Conservation (phyloP, 495 filamentous ascomycete genomes). For the Annulohypoxylon stygium region DNA sequence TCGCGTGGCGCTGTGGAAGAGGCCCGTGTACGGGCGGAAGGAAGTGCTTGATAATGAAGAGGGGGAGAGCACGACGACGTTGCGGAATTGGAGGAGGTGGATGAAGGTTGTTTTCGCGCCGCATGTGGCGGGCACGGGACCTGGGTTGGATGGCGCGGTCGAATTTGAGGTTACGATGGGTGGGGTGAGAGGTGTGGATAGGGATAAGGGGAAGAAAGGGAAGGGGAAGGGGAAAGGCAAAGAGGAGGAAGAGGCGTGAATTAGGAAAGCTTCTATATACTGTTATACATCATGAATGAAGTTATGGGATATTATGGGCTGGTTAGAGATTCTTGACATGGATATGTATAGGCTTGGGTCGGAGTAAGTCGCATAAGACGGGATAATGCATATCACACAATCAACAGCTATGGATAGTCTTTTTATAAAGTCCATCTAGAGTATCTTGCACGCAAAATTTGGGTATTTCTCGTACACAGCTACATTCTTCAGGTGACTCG, state of each 20-base stretch:
- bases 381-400: constrained; percentile 9
- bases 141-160: constrained; percentile 59
- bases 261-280: background rate
- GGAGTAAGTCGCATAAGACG: background rate
- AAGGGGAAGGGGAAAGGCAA: constrained; percentile 25
- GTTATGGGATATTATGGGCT: background rate
- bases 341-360: background rate
- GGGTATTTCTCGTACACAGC: background rate
- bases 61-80: constrained; percentile 34
- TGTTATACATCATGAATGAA: background rate
- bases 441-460: background rate
- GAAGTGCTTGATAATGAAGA: constrained; percentile 33
- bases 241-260: background rate
- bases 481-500: background rate
- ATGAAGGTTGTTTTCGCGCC: constrained; percentile 87
- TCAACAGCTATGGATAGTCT: background rate
- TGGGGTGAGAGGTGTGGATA: constrained; percentile 61
- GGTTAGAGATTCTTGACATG: too few species aligned
- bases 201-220: constrained; percentile 35
- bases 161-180: constrained; percentile 70
- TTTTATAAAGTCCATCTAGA: background rate
- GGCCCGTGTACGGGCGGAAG: constrained; percentile 58
- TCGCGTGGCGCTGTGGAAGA: constrained; percentile 82
- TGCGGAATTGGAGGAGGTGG: constrained; percentile 67
- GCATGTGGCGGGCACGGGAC: constrained; percentile 68